phyloP scores from a whole-genome alignment of 2,329 filamentous ascomycete genomes.

The Orbilia ellipsospora region DNA sequence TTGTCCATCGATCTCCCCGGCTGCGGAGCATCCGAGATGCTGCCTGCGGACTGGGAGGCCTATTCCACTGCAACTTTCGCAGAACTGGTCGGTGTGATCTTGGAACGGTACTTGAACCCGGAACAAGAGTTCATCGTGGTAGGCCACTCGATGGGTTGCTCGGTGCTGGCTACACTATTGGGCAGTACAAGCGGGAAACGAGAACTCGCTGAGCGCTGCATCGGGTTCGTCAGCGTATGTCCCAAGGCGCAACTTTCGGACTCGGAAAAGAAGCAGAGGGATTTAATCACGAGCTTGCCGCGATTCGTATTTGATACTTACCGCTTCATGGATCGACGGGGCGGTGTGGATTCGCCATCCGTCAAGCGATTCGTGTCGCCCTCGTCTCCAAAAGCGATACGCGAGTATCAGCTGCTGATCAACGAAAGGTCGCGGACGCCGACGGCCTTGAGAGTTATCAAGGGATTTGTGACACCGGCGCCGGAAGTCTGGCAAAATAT shows the following conservation, averaged over 20 bases:
- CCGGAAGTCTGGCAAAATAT: conserved; percentile 78
- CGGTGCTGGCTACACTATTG: conserved; percentile 72
- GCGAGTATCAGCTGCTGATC: conserved; percentile 75
- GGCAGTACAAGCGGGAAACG: conserved; percentile 32
- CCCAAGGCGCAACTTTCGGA: conserved; percentile 75
- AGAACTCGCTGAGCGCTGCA: conserved; percentile 49
- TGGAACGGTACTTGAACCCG: conserved; percentile 74
- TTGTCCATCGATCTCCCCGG: conserved; percentile 90
- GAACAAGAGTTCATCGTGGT: conserved; percentile 81
- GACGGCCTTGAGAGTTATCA: conserved; percentile 84
- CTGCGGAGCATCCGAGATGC: conserved; percentile 82
- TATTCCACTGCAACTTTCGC: conserved; percentile 81
- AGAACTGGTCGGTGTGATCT: conserved; percentile 78
- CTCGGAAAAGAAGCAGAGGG: conserved; percentile 63
- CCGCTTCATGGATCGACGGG: conserved; percentile 80
- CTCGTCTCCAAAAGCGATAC: conserved; percentile 73
- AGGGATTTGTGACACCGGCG: conserved; percentile 72
- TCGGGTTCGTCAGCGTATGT: conserved; percentile 83
- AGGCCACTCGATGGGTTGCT: conserved; percentile 90
- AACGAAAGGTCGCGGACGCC: conserved; percentile 85
- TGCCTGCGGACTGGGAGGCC: conserved; percentile 76
- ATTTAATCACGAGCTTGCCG: conserved; percentile 68
- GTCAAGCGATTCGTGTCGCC: conserved; percentile 80
- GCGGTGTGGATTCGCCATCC: conserved; percentile 80
- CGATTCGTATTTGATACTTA: conserved; percentile 78